These are phyloP conservation scores for Ophiosphaerella narmari DNA, from an alignment of 2,329 filamentous ascomycete species.

Conservation along the genomic window DNA sequence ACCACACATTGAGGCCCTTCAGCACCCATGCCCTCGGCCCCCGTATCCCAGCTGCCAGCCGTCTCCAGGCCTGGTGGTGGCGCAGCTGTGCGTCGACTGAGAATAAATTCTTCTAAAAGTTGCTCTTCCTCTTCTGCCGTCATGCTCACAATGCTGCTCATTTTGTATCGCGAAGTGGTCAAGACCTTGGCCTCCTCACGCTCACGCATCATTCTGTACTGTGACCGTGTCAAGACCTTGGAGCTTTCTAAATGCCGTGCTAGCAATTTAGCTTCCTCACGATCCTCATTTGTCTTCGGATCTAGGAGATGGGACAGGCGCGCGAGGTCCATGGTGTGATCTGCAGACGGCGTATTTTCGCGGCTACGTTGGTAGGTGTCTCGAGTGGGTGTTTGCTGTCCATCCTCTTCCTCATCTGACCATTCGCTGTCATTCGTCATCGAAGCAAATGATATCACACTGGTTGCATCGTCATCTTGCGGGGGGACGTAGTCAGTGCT, in stretches of 20 bases:
- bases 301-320: conserved; percentile 82
- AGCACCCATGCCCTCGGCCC: conserved; percentile 74
- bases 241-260: conserved; percentile 76
- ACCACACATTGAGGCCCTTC: conserved; percentile 87
- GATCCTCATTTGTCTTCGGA: conserved; percentile 76
- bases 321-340: conserved; percentile 59
- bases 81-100: conserved; percentile 56
- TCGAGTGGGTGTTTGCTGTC: conserved; percentile 75
- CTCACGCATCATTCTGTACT: conserved; percentile 70
- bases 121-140: conserved; percentile 60
- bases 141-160: conserved; percentile 27
- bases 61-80: conserved; percentile 33
- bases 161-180: conserved; percentile 45
- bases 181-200: conserved; percentile 73
- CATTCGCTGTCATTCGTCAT: conserved; percentile 51
- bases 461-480: conserved; percentile 74
- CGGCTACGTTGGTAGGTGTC: conserved; percentile 54
- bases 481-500: conserved; percentile 76
- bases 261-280: conserved; percentile 78
- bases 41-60: conserved; percentile 64
- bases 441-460: conserved; percentile 71
- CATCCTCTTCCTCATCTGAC: conserved; percentile 53
- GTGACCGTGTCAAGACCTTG: conserved; percentile 78
- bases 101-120: conserved; percentile 63
- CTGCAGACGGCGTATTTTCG: conserved; percentile 60